Conservation (phyloP, 352 stramenopile species). For the Globisporangium orthogonon region DNA sequence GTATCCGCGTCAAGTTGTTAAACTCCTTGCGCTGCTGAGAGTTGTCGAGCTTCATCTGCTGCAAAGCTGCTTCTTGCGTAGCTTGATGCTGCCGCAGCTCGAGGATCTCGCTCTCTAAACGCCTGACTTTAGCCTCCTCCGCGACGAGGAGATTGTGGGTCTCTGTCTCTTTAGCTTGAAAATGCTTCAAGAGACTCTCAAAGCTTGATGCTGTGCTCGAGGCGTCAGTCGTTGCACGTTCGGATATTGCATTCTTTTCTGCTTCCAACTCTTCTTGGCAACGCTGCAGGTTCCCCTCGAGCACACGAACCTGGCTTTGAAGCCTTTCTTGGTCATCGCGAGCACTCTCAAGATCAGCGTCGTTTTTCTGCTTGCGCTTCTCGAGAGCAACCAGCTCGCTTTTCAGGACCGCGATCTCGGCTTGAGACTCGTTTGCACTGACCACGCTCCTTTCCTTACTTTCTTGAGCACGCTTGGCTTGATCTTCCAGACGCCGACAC, state of each 20-base stretch:
- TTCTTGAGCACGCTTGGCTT: conserved; percentile 14
- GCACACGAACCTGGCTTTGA: conserved; percentile 16
- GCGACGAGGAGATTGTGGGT: conserved; percentile 7
- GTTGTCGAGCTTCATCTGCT: conserved; percentile 25
- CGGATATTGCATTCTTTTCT: conserved; percentile 18
- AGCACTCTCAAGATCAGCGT: conserved; percentile 26
- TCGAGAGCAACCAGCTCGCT: conserved; percentile 17
- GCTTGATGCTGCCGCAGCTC: conserved; percentile 15
- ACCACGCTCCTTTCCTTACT: conserved; percentile 14
- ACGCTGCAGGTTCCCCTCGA: conserved; percentile 26
- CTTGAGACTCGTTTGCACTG: conserved; percentile 1
- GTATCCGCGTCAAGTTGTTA: conserved; percentile 51
- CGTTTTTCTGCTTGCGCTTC: conserved; percentile 20
- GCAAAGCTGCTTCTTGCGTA: neutral
- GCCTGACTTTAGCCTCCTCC: conserved; percentile 4
- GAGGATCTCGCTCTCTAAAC: conserved; percentile 20
- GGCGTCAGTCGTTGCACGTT: conserved; percentile 14
- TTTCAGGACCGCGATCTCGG: conserved; percentile 6
- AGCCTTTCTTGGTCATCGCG: conserved; percentile 23
- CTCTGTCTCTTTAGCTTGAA: conserved; percentile 19
- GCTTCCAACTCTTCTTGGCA: conserved; percentile 18
- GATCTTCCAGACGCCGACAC: conserved; percentile 23
- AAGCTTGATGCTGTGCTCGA: conserved; percentile 22
- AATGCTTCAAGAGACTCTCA: conserved; percentile 19
- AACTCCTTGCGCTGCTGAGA: conserved; percentile 52